A percentile compares a stretch with the other conserved stretches of the same genome.
Evolutionary conservation across 495 filamentous ascomycete species (phyloP).

Genomic region (Podospora bellae-mahoneyi): DNA sequence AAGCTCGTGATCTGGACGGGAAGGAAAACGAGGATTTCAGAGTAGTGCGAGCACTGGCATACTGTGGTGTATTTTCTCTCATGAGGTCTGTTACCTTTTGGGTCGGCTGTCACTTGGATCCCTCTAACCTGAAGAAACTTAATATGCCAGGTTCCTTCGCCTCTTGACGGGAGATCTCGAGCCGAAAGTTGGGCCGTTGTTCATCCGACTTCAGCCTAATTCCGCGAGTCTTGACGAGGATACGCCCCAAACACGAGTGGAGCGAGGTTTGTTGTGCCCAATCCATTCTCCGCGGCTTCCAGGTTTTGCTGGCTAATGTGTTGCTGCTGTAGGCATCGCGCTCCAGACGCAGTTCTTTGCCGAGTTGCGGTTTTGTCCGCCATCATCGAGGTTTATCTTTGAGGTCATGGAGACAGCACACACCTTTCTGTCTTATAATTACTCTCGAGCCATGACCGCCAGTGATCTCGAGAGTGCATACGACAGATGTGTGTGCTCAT

Average conservation of each 20-base stretch:
- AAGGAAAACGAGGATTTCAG: slow-evolving; percentile 17
- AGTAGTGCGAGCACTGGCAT: slow-evolving; percentile 24
- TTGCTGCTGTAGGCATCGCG: slow-evolving; percentile 19
- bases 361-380: slow-evolving; percentile 25
- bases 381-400: slow-evolving; percentile 25
- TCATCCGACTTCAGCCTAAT: slow-evolving; percentile 26
- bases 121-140: background rate
- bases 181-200: slow-evolving; percentile 26
- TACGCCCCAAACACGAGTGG: slow-evolving; percentile 22
- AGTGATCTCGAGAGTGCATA: slow-evolving; percentile 29
- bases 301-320: background rate
- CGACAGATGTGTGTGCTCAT: slow-evolving; percentile 22
- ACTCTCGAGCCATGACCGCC: slow-evolving; percentile 28
- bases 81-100: slow-evolving; percentile 20
- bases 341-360: slow-evolving; percentile 29
- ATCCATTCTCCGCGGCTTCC: background rate
- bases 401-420: slow-evolving; percentile 28
- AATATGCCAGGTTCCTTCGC: slow-evolving; percentile 16
- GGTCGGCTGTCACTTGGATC: background rate
- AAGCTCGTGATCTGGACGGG: slow-evolving; percentile 5
- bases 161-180: slow-evolving; percentile 31
- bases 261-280: slow-evolving; percentile 23
- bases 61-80: slow-evolving; percentile 28
- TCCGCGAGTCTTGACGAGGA: slow-evolving; percentile 23
- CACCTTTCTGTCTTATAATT: slow-evolving; percentile 29